Evolutionary conservation across 805 yeast genomes (phyloP), one percentile per base, ranked within the genome.

Genomic region (Nakazawaea siamensis): DNA sequence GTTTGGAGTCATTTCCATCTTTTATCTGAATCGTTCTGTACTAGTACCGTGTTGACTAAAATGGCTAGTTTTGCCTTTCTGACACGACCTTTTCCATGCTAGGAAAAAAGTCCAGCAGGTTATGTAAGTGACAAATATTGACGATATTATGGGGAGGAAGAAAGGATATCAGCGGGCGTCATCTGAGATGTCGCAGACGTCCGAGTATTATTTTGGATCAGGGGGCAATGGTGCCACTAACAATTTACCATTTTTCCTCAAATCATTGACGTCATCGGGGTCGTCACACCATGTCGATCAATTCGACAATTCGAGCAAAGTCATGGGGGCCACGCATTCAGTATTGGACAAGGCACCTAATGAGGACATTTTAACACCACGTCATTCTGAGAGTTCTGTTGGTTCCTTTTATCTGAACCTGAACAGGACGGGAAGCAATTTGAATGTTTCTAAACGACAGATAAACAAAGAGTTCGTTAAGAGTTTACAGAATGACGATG

Each of bases 261-360:
- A 29, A 26, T 26, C 31, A 14, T 23, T 28, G 25, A 19, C 24
- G 33, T 33, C 24, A 12, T 12, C 23, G 12, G 13, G 18, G 5
- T 31, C 29, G 11, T 20, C 31, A 18, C 35, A 33, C 24, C 35
- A 37, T 21, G 21, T 29, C 16, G 40, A 34, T 18, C 41, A 31
- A 31, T 32, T 31, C 14, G 38, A 31, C 12, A 36, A 27, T 11
- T 36, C 43, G 14, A 43, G 38, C 15, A 67, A 61, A 39, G 58
- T 70, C 2, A 63, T 72, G 12, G 80, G 80, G 9, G 76, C 80
- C 0, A 64, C 75, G 2, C 67, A 66, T 45, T 70, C 79, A 49
- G 17, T 37, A 20, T 15, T 39, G 15, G 31, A 32, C 16, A 31
- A 15, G 18, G 8, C n/a, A 15, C 14, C n/a, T 17, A 19, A 5